Base-by-base conservation (phyloP, 495 filamentous ascomycete genomes). In the Penicillium desertorum region DNA sequence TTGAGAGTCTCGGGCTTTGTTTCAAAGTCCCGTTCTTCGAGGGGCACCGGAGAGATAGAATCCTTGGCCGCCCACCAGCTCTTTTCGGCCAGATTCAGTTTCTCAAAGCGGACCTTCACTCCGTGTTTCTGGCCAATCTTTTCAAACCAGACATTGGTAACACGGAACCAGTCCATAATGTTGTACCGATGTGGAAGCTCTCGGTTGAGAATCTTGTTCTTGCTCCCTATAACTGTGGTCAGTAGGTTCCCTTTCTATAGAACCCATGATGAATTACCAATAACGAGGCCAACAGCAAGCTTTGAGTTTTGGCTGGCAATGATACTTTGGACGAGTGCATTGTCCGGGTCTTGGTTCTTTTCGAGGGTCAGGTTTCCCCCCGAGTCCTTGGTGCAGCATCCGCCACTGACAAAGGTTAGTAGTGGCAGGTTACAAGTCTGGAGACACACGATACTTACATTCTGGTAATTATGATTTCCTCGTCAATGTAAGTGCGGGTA, bases 71-170 rank as follows among this genome's bases (percentile, higher is more conserved):
- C 70, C 87, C 88, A 93, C 91, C 91, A 96, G 42, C 89, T 88
- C 30, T 76, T 75, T 19, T 71, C 60, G 0, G 59, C 39, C 1
- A 85, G 68, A 19, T 89, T 68, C 2, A 90, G 66, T 60, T 92
- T 92, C 68, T 96, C 84, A 23, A 92, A 79, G 5, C 91, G 81
- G 16, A 88, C 77, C 59, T 80, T 85, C 58, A 80, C 78, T 0
- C 79, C 67, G 0, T 65, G 77, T 17, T 79, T 73, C 0, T 68
- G 55, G 1, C 74, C 64, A 4, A 68, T 62, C 45, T 75, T 80
- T 62, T 96, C 90, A 16, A 65, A 73, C 91, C 91, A 96, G 2
- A 91, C 71, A 34, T 88, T 72, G 0, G 86, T 89, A 17, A 90
- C 71, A 29, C 85, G 82, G 64, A 92, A 95, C 63, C 77, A 87